phyloP scores from a whole-genome alignment of 176 grass and related monocot species.

The Areca catechu region DNA sequence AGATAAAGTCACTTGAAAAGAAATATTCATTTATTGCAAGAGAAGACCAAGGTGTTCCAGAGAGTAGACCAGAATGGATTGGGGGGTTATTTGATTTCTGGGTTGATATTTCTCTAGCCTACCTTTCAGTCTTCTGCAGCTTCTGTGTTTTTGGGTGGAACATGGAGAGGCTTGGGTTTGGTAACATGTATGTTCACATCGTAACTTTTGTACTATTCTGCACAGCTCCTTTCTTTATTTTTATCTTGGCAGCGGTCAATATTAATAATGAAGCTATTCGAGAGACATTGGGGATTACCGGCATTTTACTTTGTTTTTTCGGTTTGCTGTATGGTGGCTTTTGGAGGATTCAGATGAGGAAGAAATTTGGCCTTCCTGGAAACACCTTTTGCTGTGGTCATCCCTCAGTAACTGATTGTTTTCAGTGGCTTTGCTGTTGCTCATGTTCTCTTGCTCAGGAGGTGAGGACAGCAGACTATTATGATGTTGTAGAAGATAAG shows the following conservation, averaged over 20 bases:
- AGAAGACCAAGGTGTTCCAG: not conserved
- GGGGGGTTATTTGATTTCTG: constrained; percentile 5
- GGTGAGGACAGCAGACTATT: not conserved
- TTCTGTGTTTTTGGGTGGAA: constrained; percentile 19
- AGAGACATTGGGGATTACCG: not conserved
- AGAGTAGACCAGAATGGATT: not conserved
- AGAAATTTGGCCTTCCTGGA: not conserved
- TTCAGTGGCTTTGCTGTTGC: constrained; percentile 10
- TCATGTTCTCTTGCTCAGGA: constrained; percentile 11
- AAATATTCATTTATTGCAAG: constrained; percentile 34
- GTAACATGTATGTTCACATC: constrained; percentile 17
- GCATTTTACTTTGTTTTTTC: constrained; percentile 1
- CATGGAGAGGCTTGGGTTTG: constrained; percentile 15
- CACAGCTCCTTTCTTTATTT: constrained; percentile 3
- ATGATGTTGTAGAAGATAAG: not conserved
- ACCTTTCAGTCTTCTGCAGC: constrained; percentile 10
- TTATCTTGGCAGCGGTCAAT: not conserved
- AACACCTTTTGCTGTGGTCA: not conserved
- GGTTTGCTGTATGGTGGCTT: constrained; percentile 12
- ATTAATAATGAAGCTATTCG: not conserved
- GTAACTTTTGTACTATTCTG: constrained; percentile 8
- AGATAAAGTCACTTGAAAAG: constrained; percentile 22
- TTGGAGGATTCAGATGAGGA: constrained; percentile 15
- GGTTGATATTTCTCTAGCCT: not conserved
- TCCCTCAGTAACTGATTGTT: not conserved